Conservation (phyloP, 148 eudicot species). For the Heliosperma pusillum region DNA sequence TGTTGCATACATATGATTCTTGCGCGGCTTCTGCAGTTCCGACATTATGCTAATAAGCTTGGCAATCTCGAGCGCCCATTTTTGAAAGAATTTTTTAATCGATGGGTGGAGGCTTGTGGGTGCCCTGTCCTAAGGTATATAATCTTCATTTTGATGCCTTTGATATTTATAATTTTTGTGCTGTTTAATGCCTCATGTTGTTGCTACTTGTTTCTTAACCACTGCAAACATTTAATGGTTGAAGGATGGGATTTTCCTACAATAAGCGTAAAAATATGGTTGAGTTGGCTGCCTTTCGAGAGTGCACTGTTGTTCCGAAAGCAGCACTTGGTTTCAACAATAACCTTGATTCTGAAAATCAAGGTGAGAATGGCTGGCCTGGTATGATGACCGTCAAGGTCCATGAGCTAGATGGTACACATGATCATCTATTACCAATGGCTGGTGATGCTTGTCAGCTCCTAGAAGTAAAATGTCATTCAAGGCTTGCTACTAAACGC, state of each 20-base stretch:
- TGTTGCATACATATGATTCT: constrained; percentile 13
- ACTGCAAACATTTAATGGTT: constrained; percentile 13
- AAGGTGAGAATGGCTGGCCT: constrained; percentile 89
- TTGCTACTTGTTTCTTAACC: constrained; percentile 16
- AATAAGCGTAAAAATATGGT: constrained; percentile 86
- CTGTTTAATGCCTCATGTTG: background rate
- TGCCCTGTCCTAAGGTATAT: constrained; percentile 85
- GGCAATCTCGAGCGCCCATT: constrained; percentile 99
- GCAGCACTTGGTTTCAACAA: constrained; percentile 35
- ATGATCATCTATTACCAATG: constrained; percentile 98
- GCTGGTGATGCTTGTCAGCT: constrained; percentile 96
- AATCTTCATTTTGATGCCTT: constrained; percentile 8
- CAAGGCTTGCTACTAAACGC: constrained; percentile 87
- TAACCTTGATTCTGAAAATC: constrained; percentile 56
- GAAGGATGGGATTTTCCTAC: constrained; percentile 94
- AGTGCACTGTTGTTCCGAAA: constrained; percentile 68
- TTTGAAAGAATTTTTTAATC: constrained; percentile 89
- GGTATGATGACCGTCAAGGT: constrained; percentile 99
- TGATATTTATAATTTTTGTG: background rate
- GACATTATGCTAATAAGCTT: constrained; percentile 87
- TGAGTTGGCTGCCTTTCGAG: constrained; percentile 78
- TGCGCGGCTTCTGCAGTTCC: constrained; percentile 53
- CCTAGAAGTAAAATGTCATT: constrained; percentile 90
- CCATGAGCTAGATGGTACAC: constrained; percentile 97
- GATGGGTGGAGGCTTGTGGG: constrained; percentile 96